phyloP scores from a whole-genome alignment of 2,329 filamentous ascomycete genomes.

The Myriosclerotinia duriaeana region DNA sequence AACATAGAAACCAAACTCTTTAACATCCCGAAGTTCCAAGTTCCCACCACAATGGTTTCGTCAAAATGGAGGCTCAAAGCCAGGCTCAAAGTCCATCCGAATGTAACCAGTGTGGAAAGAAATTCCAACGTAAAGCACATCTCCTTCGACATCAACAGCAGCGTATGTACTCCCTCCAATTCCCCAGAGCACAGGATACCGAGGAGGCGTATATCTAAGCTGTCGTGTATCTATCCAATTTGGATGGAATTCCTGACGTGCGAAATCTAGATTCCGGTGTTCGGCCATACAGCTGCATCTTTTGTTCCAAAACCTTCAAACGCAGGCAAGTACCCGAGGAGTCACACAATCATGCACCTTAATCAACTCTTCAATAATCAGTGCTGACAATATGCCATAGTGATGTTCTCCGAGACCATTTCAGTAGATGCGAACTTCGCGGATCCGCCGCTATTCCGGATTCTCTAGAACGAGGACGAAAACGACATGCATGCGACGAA shows the following conservation, averaged over 20 bases:
- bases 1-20: neutral
- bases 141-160: conserved; percentile 40
- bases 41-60: conserved; percentile 32
- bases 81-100: conserved; percentile 40
- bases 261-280: conserved; percentile 37
- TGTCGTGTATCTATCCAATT: neutral
- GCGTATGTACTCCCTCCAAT: conserved; percentile 32
- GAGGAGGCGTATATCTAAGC: neutral
- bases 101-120: conserved; percentile 41
- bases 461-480: conserved; percentile 40
- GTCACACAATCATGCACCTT: neutral
- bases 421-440: conserved; percentile 39
- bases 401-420: conserved; percentile 41
- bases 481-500: conserved; percentile 41
- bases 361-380: neutral
- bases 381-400: conserved; percentile 26
- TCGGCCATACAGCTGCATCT: conserved; percentile 40
- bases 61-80: conserved; percentile 41
- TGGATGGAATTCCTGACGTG: conserved; percentile 22
- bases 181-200: neutral
- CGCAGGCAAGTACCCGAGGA: conserved; percentile 35
- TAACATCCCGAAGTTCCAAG: conserved; percentile 19
- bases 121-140: conserved; percentile 41
- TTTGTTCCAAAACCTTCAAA: conserved; percentile 42
- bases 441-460: conserved; percentile 38